A percentile compares a stretch with the other conserved stretches of the same genome.
Evolutionary conservation across 805 yeast genomes (phyloP).

Genomic region (Yamadazyma scolyti): DNA sequence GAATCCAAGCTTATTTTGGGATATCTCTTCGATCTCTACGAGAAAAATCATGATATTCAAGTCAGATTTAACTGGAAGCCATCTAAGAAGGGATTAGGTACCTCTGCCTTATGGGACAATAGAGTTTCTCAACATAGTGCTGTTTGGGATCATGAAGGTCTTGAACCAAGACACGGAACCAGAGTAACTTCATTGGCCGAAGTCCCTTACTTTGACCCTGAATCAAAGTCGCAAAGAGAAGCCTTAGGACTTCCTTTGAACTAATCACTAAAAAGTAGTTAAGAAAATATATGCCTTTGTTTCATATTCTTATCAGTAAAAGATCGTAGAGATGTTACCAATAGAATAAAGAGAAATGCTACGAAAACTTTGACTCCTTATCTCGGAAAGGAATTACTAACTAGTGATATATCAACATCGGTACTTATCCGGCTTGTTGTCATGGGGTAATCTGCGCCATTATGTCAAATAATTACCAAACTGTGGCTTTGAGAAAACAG

Average conservation of each 20-base stretch:
- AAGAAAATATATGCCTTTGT: too few relatives aligned
- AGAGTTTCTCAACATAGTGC: constrained; percentile 53
- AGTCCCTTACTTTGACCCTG: constrained; percentile 47
- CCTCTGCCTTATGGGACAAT: constrained; percentile 61
- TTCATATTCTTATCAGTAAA: too few relatives aligned
- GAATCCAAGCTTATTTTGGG: constrained; percentile 48
- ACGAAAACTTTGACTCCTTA: too few relatives aligned
- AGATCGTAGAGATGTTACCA: too few relatives aligned
- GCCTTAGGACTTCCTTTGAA: constrained; percentile 42
- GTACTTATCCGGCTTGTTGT: too few relatives aligned
- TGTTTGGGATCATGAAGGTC: constrained; percentile 47
- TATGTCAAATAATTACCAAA: too few relatives aligned
- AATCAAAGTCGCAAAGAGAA: constrained; percentile 51
- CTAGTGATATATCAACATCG: too few relatives aligned
- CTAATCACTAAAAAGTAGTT: too few relatives aligned
- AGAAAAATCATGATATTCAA: constrained; percentile 53
- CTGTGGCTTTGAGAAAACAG: too few relatives aligned
- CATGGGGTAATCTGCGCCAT: too few relatives aligned
- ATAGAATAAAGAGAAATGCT: too few relatives aligned
- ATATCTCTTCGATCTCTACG: constrained; percentile 43
- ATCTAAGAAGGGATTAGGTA: constrained; percentile 39
- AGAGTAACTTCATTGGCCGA: constrained; percentile 52
- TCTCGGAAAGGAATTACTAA: too few relatives aligned
- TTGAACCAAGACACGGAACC: constrained; percentile 48
- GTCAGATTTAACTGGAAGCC: constrained; percentile 52